Base-by-base conservation (phyloP, 2,329 filamentous ascomycete genomes). In the Sporothrix humicola region DNA sequence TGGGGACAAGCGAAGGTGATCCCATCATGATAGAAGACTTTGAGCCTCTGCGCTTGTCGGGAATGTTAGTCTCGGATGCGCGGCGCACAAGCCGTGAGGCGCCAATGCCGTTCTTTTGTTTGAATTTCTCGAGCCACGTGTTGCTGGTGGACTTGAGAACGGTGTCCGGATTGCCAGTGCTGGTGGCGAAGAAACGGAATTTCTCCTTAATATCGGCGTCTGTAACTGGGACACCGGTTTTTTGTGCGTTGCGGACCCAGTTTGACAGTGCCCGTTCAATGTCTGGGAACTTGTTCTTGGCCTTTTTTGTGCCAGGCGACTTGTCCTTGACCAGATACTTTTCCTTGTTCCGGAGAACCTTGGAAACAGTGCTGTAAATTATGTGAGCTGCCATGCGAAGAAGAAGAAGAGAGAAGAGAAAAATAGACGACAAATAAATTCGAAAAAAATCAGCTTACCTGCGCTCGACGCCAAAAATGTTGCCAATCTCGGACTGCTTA, bases 401-500 rank as follows among this genome's bases (percentile, higher is more conserved):
- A 63, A 56, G 37, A n/a, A 17, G 2, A 37, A 31, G 15, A 42
- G 15, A 54, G 15, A 26, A 42, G 52, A 54, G 46, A 37, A 69
- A 37, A 72, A 50, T 48, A 58, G 15, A 5, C 50, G 44, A n/a
- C 31, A 63, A 23, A 58, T 2, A 65, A 56, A 74, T 13, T 13
- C 59, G 13, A 46, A 23, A 5, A 13, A n/a, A 48, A 44, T 31
- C 3, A 13, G 50, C 69, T 58, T 90, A 98, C 96, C 96, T 98
- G 91, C 96, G 87, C 84, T 99, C 96, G 71, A 99, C 96, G 50
- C 95, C 95, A 83, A 99, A 99, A 81, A 94, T 90, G 74, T 91
- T 92, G 83, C 96, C 96, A 83, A 99, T 99, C 80, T 98, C 95
- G 20, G 94, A 96, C 84, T 99, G 96, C 83, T 97, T 97, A 63